Evolutionary conservation across 2,329 filamentous ascomycete species (phyloP).

Genomic region (Pestalotiopsis sp.): DNA sequence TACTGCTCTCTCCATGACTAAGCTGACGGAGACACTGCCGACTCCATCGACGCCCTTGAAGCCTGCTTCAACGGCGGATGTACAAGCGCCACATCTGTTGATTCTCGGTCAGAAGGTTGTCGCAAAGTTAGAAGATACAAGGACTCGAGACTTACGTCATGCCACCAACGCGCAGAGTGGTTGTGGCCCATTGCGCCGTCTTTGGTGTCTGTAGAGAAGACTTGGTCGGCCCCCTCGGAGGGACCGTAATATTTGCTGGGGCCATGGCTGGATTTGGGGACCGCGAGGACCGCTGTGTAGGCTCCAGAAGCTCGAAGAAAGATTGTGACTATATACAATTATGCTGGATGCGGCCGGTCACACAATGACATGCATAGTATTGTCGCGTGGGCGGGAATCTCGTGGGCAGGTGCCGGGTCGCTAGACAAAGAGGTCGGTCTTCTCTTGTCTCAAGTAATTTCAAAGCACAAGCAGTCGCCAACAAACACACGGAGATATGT

Average conservation of each 20-base stretch:
- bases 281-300: neutral
- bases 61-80: slow-evolving; percentile 89
- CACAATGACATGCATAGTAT: slow-evolving; percentile 13
- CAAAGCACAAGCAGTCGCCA: neutral
- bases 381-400: neutral
- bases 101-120: slow-evolving; percentile 30
- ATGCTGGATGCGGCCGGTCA: slow-evolving; percentile 1
- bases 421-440: neutral
- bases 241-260: slow-evolving; percentile 51
- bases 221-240: slow-evolving; percentile 37
- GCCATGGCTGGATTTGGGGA: slow-evolving; percentile 44
- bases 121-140: neutral
- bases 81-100: slow-evolving; percentile 84
- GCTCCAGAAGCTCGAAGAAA: neutral
- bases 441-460: neutral
- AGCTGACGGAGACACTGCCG: slow-evolving; percentile 84
- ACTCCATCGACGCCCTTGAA: slow-evolving; percentile 83
- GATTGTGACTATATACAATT: neutral
- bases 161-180: slow-evolving; percentile 86
- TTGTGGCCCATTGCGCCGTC: slow-evolving; percentile 77
- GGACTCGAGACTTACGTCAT: slow-evolving; percentile 65
- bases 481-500: neutral
- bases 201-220: slow-evolving; percentile 35
- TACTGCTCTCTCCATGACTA: slow-evolving; percentile 96
- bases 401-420: neutral